phyloP scores from a whole-genome alignment of 2,329 filamentous ascomycete species.

The Epichloe amarillans region DNA sequence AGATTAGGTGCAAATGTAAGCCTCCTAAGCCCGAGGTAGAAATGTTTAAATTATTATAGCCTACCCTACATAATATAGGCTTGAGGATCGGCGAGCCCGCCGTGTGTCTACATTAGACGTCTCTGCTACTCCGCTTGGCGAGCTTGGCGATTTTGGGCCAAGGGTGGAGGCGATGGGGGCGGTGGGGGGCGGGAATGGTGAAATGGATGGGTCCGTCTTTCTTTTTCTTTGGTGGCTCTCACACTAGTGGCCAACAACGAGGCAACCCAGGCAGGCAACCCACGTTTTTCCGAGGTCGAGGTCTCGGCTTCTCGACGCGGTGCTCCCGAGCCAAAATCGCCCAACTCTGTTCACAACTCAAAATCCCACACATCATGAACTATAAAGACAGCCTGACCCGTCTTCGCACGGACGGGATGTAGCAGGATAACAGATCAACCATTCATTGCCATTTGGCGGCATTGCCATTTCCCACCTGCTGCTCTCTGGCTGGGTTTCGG shows the following conservation, averaged over 20 bases:
- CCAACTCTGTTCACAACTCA: background rate
- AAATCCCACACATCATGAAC: background rate
- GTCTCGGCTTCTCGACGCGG: background rate
- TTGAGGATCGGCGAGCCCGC: too few relatives aligned
- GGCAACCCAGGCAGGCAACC: background rate
- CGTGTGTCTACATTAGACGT: too few relatives aligned
- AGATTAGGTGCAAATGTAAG: too few relatives aligned
- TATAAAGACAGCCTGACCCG: slow-evolving; percentile 3
- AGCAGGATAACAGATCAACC: background rate
- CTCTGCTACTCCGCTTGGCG: background rate
- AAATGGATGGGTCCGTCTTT: background rate
- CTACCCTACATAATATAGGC: too few relatives aligned
- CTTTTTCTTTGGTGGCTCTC: background rate
- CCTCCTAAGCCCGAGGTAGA: too few relatives aligned
- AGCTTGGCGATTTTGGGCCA: too few relatives aligned
- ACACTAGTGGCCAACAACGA: background rate
- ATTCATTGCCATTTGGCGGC: background rate
- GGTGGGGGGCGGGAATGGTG: too few relatives aligned
- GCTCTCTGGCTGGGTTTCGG: background rate
- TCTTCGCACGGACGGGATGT: background rate
- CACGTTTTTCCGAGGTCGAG: background rate
- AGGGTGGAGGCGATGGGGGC: background rate
- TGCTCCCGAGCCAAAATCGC: background rate
- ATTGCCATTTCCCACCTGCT: background rate
- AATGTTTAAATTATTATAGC: too few relatives aligned